Base-by-base conservation (phyloP, 345 rosid species). In the Boechera retrofracta region DNA sequence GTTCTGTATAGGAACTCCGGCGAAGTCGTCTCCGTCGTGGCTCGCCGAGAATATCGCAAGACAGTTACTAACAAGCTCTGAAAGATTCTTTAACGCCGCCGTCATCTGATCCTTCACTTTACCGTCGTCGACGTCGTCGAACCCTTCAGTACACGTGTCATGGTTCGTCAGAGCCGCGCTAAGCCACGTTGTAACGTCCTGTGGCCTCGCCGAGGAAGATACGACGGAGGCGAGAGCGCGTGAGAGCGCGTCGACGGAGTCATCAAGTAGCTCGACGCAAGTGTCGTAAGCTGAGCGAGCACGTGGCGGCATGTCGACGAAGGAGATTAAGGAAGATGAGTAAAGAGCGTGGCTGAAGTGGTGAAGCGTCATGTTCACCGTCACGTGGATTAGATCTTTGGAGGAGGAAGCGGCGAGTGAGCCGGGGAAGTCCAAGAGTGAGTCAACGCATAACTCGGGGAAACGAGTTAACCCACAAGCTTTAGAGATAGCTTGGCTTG, bases 151-250 rank as follows among this genome's bases (percentile, higher is more conserved):
- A 48, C 99, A 95, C 59, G 99, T 95, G 87, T 95, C 99, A 8
- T 93, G 97, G 58, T 95, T 93, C 1, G 98, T 95, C 67, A 95
- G 44, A 47, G 99, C 91, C 0, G 96, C 79, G 86, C 99, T 95
- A 18, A 95, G 93, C 99, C 99, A 95, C 71, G 97, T 95, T 80
- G 79, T 35, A 36, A 95, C 99, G 82, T 95, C 99, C 31, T 88
- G 77, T 0, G 71, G 73, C 26, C 29, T 70, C 0, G 57, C 65
- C 18, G 57, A 54, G 13, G 79, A 21, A 3, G 86, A 79, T 18
- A 60, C 61, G 41, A 95, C 86, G 54, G 83, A 60, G 81, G 82
- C 49, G 7, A 93, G 91, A 2, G 99, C 85, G 63, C 88, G 89
- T 2, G 89, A 75, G 64, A 95, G 89, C 7, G 93, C 91, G 84